Conservation (phyloP, 805 yeast species). For the Teunomyces aglyptinius region DNA sequence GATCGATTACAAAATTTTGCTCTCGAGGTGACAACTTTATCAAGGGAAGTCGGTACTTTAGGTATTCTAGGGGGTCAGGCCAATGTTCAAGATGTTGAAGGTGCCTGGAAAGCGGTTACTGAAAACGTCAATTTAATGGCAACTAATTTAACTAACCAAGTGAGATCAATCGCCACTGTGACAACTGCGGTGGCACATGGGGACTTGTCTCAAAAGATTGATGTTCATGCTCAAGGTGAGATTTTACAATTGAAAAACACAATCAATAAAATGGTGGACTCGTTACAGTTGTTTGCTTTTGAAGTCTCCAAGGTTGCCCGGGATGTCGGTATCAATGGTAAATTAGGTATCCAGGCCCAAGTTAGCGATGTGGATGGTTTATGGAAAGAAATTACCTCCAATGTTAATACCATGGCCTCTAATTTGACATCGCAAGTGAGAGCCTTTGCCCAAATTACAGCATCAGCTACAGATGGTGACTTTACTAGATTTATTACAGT, state of each 20-base stretch:
- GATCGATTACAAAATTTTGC: conserved; percentile 50
- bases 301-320: conserved; percentile 89
- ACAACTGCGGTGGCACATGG: conserved; percentile 93
- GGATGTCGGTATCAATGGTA: conserved; percentile 92
- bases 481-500: conserved; percentile 87
- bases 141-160: conserved; percentile 63
- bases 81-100: conserved; percentile 50
- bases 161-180: conserved; percentile 83
- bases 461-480: conserved; percentile 93
- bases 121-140: conserved; percentile 49
- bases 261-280: conserved; percentile 90
- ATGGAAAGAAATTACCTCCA: conserved; percentile 89
- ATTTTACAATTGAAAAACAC: conserved; percentile 82
- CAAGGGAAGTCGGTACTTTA: conserved; percentile 47
- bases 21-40: conserved; percentile 44
- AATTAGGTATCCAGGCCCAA: conserved; percentile 88
- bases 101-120: conserved; percentile 51
- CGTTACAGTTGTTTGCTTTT: conserved; percentile 80
- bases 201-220: conserved; percentile 80
- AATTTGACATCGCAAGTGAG: conserved; percentile 88
- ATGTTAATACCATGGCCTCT: conserved; percentile 93
- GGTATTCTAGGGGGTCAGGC: conserved; percentile 53
- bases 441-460: conserved; percentile 90
- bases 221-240: conserved; percentile 88
- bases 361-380: conserved; percentile 87